Evolutionary conservation across 2,329 filamentous ascomycete genomes (phyloP).

Genomic region (Fusarium fujikuroi): DNA sequence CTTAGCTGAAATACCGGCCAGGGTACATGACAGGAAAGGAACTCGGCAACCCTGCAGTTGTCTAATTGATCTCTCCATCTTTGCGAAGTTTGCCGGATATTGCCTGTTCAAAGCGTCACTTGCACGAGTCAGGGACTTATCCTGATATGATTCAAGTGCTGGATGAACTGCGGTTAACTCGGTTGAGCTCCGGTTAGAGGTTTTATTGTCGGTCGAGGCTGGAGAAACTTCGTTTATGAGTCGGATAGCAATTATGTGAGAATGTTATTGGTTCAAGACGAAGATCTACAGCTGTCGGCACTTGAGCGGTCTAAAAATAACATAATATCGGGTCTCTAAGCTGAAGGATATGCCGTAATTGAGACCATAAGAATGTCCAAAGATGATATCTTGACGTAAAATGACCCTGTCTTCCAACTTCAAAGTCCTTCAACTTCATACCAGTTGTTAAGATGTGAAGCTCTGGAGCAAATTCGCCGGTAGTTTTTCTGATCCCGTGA

Average conservation of each 20-base stretch:
- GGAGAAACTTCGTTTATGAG: background rate
- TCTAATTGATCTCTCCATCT: background rate
- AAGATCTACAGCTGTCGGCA: background rate
- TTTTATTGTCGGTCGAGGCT: background rate
- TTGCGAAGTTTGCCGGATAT: background rate
- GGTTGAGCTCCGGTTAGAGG: background rate
- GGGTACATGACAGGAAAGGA: background rate
- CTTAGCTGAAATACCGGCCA: background rate
- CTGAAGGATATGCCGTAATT: no score
- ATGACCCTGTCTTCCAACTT: fast-evolving
- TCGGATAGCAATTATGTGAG: background rate
- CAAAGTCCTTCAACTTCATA: background rate
- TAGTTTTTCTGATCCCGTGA: conserved; percentile 4
- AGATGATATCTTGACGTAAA: no score
- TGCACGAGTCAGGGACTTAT: background rate
- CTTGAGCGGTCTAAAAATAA: fast-evolving
- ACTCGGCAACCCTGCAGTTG: background rate
- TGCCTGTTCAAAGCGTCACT: background rate
- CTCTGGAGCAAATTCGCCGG: background rate
- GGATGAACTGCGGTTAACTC: background rate
- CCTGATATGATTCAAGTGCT: background rate
- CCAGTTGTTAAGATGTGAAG: background rate
- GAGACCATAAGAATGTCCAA: fast-evolving
- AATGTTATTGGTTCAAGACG: background rate
- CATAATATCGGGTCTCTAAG: fast-evolving